Evolutionary conservation across 2,329 filamentous ascomycete genomes (phyloP).

Genomic region (Exophiala sp.): DNA sequence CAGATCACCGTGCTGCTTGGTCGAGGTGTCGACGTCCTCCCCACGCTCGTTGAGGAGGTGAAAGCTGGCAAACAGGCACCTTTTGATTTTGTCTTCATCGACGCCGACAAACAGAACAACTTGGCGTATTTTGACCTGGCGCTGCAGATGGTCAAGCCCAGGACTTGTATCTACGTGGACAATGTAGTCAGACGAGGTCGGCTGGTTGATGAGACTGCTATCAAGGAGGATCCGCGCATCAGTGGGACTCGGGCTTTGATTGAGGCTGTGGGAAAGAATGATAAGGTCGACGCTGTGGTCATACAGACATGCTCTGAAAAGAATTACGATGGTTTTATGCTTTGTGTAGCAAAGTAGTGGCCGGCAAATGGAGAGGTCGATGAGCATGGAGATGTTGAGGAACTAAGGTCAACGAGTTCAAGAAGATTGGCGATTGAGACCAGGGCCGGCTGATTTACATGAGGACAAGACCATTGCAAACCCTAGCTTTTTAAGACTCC

Average conservation of each 20-base stretch:
- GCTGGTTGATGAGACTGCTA: conserved; percentile 32
- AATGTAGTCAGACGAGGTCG: conserved; percentile 45
- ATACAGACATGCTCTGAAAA: conserved; percentile 48
- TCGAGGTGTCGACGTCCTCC: conserved; percentile 43
- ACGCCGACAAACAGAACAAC: conserved; percentile 52
- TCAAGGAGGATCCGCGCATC: conserved; percentile 26
- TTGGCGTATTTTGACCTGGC: conserved; percentile 49
- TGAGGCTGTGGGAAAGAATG: conserved; percentile 42
- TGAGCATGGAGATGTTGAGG: too few species aligned
- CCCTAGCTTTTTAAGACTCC: too few species aligned
- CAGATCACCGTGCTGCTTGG: conserved; percentile 47
- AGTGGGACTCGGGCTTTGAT: conserved; percentile 35
- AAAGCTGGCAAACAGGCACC: conserved; percentile 35
- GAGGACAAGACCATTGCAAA: too few species aligned
- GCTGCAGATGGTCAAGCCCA: conserved; percentile 39
- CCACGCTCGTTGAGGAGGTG: conserved; percentile 41
- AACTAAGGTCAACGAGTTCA: too few species aligned
- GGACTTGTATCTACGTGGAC: conserved; percentile 48
- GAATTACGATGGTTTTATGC: conserved; percentile 47
- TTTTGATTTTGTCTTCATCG: conserved; percentile 54
- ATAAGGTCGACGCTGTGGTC: conserved; percentile 41
- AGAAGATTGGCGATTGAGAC: too few species aligned
- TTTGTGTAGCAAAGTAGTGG: too few species aligned
- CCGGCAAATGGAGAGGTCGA: too few species aligned
- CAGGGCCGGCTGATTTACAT: too few species aligned